These are phyloP conservation scores for Coemansia sp. DNA, from an alignment of 192 early-diverging fungal species.

Conservation along the genomic window DNA sequence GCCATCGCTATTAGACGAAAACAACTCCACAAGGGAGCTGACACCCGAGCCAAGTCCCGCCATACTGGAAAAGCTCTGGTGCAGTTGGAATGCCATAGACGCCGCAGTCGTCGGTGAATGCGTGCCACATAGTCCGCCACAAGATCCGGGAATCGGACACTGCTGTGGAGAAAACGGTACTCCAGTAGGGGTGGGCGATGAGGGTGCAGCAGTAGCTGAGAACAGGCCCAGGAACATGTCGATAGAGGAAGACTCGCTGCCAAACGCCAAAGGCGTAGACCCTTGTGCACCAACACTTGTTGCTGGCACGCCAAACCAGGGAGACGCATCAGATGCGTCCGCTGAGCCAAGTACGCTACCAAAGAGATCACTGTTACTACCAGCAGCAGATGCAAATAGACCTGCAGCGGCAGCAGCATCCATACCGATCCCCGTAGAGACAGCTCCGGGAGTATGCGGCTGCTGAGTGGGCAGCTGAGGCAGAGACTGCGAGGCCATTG, in stretches of 20 bases:
- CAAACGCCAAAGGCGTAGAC: not conserved
- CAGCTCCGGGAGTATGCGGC: not conserved
- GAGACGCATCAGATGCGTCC: not conserved
- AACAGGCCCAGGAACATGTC: not conserved
- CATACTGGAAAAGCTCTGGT: conserved; percentile 24
- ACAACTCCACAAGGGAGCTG: conserved; percentile 35
- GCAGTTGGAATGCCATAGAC: conserved; percentile 19
- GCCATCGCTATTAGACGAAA: conserved; percentile 24
- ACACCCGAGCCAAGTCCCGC: conserved; percentile 32
- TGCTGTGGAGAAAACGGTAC: not conserved
- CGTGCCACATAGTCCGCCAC: conserved; percentile 27
- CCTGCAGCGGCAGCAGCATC: not conserved
- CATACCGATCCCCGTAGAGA: not conserved
- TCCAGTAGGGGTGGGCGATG: not conserved
- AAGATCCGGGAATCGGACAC: conserved; percentile 18
- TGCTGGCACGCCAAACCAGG: not conserved
- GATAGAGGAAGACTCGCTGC: not conserved
- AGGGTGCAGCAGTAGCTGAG: not conserved
- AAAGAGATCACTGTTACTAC: not conserved
- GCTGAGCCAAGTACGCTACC: not conserved
- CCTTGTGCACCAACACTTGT: not conserved
- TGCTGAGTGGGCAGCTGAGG: conserved; percentile 3
- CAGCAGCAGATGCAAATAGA: conserved; percentile 7
- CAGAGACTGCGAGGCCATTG: not conserved
- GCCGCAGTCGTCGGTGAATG: conserved; percentile 27